Percentiles rank a stretch among this genome's conserved stretches.
Conservation (phyloP, 805 yeast genomes). For the Torulaspora indica region DNA sequence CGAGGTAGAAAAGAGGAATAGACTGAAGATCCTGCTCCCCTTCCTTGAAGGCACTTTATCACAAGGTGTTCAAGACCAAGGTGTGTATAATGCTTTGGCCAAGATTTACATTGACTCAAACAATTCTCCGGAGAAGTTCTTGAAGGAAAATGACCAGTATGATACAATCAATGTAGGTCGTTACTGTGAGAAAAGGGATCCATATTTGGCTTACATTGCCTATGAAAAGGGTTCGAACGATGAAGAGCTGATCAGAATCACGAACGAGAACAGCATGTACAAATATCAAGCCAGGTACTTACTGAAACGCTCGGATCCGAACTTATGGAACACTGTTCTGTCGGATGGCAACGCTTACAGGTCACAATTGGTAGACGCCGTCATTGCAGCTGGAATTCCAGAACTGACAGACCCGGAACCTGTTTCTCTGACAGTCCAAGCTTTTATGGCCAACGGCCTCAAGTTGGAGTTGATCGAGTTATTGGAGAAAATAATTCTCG, state of each 20-base stretch:
- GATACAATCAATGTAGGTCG: conserved; percentile 95
- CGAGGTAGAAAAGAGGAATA: conserved; percentile 95
- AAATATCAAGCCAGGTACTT: conserved; percentile 98
- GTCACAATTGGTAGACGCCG: conserved; percentile 88
- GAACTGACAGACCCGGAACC: conserved; percentile 91
- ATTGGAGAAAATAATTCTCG: conserved; percentile 90
- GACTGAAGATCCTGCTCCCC: conserved; percentile 86
- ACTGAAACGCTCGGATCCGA: conserved; percentile 78
- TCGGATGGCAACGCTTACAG: conserved; percentile 74
- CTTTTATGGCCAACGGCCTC: conserved; percentile 91
- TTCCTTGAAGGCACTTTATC: conserved; percentile 84
- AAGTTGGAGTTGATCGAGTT: conserved; percentile 91
- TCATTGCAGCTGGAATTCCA: conserved; percentile 93
- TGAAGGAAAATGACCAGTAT: conserved; percentile 83
- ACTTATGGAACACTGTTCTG: conserved; percentile 78
- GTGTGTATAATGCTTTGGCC: conserved; percentile 90
- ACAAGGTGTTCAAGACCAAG: conserved; percentile 82
- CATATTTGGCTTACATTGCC: conserved; percentile 94
- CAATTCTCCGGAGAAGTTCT: conserved; percentile 94
- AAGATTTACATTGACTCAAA: conserved; percentile 97
- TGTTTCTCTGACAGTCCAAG: conserved; percentile 86
- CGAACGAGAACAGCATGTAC: conserved; percentile 97
- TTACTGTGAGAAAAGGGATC: conserved; percentile 98
- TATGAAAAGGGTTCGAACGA: conserved; percentile 94
- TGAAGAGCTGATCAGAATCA: conserved; percentile 80